Evolutionary conservation across 768 basidiomycete species (phyloP), one percentile per base, ranked within the genome.

Genomic region (Suillus paluster): DNA sequence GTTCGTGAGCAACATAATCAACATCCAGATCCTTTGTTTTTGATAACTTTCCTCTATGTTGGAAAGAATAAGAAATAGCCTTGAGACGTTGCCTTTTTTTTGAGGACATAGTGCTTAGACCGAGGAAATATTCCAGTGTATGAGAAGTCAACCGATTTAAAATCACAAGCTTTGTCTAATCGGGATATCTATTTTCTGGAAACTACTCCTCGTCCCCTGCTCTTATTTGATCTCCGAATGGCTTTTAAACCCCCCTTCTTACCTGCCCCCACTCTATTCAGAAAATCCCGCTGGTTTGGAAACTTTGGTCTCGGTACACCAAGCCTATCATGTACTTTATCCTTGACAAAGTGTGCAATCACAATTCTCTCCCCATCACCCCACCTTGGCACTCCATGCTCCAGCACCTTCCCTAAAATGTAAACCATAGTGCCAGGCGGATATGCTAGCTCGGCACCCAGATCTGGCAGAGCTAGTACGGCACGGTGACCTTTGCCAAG

Each of bases 211-310:
- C 21, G 30, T 14, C 4, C 17, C 55, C 30, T 39, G 10, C 42
- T 19, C 21, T 30, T 42, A 15, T 30, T 57, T n/a, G n/a, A n/a
- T 9, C n/a, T 4, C 9, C n/a, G n/a, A 42, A 38, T 21, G 7
- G 34, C 38, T 39, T 38, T 38, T 38, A n/a, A n/a, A n/a, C n/a
- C n/a, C n/a, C 42, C 23, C 23, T 21, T 12, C 25, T 38, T 38
- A 39, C 38, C 42, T 39, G 42, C 42, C 23, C 55, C 38, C 38
- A 57, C 55, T 57, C n/a, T 44, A n/a, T 4, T 44, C n/a, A 45
- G 44, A 57, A 57, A 57, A 10, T 44, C 56, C n/a, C n/a, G n/a
- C 56, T 33, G 15, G 56, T 41, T 44, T n/a, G 9, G 39, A 42
- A 41, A 38, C 39, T 19, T 1, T 57, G 39, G 34, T 15, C 38